Base-by-base conservation (phyloP, 495 filamentous ascomycete genomes). In the Penicillium fimorum region DNA sequence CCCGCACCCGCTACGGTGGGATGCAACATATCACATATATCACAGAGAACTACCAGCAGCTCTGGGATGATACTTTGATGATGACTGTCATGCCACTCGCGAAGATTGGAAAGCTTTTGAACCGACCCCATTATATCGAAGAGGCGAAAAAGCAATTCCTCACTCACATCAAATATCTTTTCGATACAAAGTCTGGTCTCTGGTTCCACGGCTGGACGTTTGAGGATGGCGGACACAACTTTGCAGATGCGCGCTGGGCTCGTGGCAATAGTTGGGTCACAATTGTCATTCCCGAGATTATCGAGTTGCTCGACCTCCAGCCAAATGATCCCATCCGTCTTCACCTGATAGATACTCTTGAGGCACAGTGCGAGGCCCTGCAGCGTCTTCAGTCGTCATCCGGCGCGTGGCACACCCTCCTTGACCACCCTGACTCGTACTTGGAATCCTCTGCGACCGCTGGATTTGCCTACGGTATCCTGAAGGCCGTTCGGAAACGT, bases 51-150 rank as follows among this genome's bases (percentile, higher is more conserved):
- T 74, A 80, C 27, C 77, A 87, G 62, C 84, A 90, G 66, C 73
- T 90, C 45, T 91, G 87, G 87, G 87, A 89, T 53, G 87, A 91
- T 60, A 91, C 87, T 20, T 76, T 90, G 43, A 90, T 91, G 87
- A 91, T 91, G 87, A 89, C 86, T 11, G 87, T 88, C 1, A 68
- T 90, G 71, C 87, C 87, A 7, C 76, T 90, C 1, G 87, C 87
- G 15, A 91, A 90, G 72, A 90, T 90, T 49, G 87, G 87, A 1
- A 77, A 82, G 46, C 67, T 90, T 13, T 75, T 91, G 5, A 72
- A 76, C 49, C 75, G 85, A 2, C 83, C 82, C 0, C 76, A 84
- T 47, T 90, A 91, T 59, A 72, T 90, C n/a, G 82, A 77, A 4
- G 87, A 90, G 66, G 87, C 87, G 11, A 88, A 88, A 67, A 76